Evolutionary conservation across 192 early-diverging fungal genomes (phyloP), one percentile per base, ranked within the genome.

Genomic region (Coemansia sp.): DNA sequence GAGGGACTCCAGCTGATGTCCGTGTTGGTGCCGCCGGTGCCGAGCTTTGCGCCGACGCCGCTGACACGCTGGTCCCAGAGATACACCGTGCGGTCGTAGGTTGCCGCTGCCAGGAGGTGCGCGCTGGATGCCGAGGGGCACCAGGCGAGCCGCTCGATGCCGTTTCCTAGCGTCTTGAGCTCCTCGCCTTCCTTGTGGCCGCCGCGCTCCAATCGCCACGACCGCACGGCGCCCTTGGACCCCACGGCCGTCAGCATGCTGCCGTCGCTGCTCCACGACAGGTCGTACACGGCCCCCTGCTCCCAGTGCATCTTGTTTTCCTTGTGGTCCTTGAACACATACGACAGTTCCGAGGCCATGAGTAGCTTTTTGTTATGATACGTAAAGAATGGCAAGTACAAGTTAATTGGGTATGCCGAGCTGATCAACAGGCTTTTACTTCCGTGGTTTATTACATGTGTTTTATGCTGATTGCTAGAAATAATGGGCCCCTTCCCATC

Each of bases 261-360:
- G 19, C 76, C 76, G 35, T 80, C 77, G 64, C 77, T 74, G 65
- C 77, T 80, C 77, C 77, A 80, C 35, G 71, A 67, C 6, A 80
- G 29, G 55, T 74, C 71, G 34, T 61, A 65, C 32, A 80, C 65
- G 3, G 71, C 22, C 14, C 77, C 77, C 30, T 72, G 77, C 39
- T 72, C 70, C 68, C 77, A 72, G 51, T 74, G 67, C 54, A 80
- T 64, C 24, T 55, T 64, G 62, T 58, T 80, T 46, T 70, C 71
- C 16, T 68, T 68, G 71, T 71, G 65, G 16, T 51, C 36, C 4
- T 46, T 29, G 32, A 72, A 72, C 13, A 49, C 23, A 18, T 25
- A 9, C 22, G 56, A 25, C 23, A 20, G 20, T 22, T 8, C 11
- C 51, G 20, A 20, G 18, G 48, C 29, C 60, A 61, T 61, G 50